Evolutionary conservation across 1,284 basidiomycete species (phyloP).

Genomic region (Clitocybe nebularis): DNA sequence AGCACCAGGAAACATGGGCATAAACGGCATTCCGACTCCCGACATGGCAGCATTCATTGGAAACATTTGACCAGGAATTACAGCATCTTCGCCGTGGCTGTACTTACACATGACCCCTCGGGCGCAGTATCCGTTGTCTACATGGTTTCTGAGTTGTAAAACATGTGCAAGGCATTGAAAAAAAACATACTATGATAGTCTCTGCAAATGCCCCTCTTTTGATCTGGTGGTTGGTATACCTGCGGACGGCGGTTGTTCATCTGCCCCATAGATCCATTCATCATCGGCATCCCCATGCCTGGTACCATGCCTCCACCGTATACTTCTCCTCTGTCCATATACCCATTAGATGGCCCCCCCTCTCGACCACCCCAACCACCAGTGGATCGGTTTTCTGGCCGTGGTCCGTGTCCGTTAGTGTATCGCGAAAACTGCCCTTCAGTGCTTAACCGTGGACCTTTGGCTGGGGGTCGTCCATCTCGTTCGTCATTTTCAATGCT

Average conservation of each 20-base stretch:
- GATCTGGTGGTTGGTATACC: slow-evolving; percentile 64
- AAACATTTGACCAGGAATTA: slow-evolving; percentile 64
- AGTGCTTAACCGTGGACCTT: slow-evolving; percentile 61
- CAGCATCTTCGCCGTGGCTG: slow-evolving; percentile 83
- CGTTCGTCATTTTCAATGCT: slow-evolving; percentile 56
- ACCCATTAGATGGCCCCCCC: slow-evolving; percentile 23
- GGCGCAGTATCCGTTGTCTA: slow-evolving; percentile 88
- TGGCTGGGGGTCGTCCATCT: slow-evolving; percentile 54
- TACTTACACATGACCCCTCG: slow-evolving; percentile 90
- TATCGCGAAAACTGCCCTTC: slow-evolving; percentile 65
- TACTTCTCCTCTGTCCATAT: slow-evolving; percentile 30
- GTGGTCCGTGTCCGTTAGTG: slow-evolving; percentile 39
- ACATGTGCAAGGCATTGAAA: not conserved
- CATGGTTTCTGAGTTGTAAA: slow-evolving; percentile 2
- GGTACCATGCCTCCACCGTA: slow-evolving; percentile 28
- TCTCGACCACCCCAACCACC: slow-evolving; percentile 38
- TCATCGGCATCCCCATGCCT: slow-evolving; percentile 24
- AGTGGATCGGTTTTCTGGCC: slow-evolving; percentile 30
- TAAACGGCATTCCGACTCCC: slow-evolving; percentile 48
- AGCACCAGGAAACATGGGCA: slow-evolving; percentile 57
- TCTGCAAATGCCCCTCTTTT: slow-evolving; percentile 70
- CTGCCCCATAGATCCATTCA: slow-evolving; percentile 30
- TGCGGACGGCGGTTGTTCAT: slow-evolving; percentile 48
- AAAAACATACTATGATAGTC: slow-evolving; percentile 82
- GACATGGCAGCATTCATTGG: slow-evolving; percentile 40